phyloP scores from a whole-genome alignment of 805 yeast species.

The Saccharomycopsis schoenii region DNA sequence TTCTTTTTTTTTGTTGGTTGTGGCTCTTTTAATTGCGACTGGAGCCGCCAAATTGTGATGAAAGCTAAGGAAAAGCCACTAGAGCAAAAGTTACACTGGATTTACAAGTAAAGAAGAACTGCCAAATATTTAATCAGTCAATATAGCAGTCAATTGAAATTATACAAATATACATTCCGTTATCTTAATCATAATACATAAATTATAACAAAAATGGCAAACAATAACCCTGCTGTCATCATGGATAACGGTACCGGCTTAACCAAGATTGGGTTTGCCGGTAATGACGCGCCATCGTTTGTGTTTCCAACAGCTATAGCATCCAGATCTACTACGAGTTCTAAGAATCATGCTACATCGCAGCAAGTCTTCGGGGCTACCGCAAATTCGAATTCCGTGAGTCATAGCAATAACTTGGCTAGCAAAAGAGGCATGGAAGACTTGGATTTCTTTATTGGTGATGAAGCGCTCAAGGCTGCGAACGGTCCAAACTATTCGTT shows the following conservation, averaged over 20 bases:
- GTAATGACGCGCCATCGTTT: constrained; percentile 95
- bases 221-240: constrained; percentile 11
- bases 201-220: constrained; percentile 1
- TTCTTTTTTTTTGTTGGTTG: too few species aligned
- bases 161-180: too few species aligned
- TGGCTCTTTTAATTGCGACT: too few species aligned
- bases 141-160: not conserved
- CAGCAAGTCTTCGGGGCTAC: constrained; percentile 17
- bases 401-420: constrained; percentile 23
- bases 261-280: constrained; percentile 96
- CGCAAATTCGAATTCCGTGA: constrained; percentile 3
- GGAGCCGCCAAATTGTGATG: too few species aligned
- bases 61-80: too few species aligned
- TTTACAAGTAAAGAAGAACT: too few species aligned
- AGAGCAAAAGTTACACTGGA: too few species aligned
- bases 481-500: constrained; percentile 82
- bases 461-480: constrained; percentile 89
- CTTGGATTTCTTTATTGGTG: constrained; percentile 89
- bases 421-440: constrained; percentile 75
- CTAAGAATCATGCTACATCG: constrained; percentile 22
- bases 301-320: constrained; percentile 96
- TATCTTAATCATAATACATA: too few species aligned
- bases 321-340: constrained; percentile 27
- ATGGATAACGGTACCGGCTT: constrained; percentile 81
- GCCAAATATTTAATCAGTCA: too few species aligned